Base-by-base conservation (phyloP, 495 filamentous ascomycete genomes). In the Talaromyces ruber region DNA sequence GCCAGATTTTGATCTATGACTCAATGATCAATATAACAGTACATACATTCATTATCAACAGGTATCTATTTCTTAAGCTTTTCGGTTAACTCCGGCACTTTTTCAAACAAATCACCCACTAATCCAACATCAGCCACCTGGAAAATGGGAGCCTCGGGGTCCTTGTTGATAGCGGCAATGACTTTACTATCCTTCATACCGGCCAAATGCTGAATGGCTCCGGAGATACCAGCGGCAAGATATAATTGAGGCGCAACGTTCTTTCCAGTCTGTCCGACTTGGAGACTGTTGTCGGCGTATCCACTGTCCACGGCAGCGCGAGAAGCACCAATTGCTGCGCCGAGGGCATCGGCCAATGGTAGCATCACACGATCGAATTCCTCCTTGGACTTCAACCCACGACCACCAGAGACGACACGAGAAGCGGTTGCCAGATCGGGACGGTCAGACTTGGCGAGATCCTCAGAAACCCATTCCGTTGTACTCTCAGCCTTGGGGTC, bases 171-270 rank as follows among this genome's bases (percentile, higher is more conserved):
- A 29, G 90, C 91, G 39, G 92, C 95, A 81, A 98, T 98, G 63
- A 98, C 95, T 81, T 98, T 98, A 80, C 91, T 96, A 72, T 98
- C 94, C 84, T 98, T 98, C 94, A 98, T 98, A 71, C 94, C 94
- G 47, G 95, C 95, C 75, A 98, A 78, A 83, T 98, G 94, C 77
- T 98, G 94, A 65, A 98, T 98, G 24, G 94, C 94, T 53, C 94
- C 94, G 6, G 89, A 94, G 69, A 98, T 98, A 68, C 94, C 94
- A 16, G 92, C 93, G 30, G 91, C 94, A 62, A 98, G 82, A 71
- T 98, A 98, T 63, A 98, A 78, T 74, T 98, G 88, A 60, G 94
- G 94, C 47, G 94, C 94, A 32, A 98, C 92, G 63, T 97, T 95
- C 84, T 98, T 98, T 63, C 94, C 94, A 6, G 94, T 98, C 78